Evolutionary conservation across 2,329 filamentous ascomycete species (phyloP), one percentile per base, ranked within the genome.

Genomic region (Pyricularia sp.): DNA sequence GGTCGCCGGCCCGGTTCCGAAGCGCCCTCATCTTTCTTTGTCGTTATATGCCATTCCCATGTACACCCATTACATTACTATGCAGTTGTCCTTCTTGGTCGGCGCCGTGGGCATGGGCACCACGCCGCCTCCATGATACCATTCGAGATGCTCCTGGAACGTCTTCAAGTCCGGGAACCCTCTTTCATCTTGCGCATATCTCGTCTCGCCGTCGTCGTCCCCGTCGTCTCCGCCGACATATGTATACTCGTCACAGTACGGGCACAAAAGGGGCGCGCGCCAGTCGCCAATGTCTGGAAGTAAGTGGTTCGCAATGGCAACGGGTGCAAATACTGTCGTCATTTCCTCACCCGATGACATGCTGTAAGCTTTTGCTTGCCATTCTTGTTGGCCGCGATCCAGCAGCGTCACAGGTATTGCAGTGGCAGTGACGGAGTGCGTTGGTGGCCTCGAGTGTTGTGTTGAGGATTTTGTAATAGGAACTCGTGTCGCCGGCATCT

Each of bases 221-320:
- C 85, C 83, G 33, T 81, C 80, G 31, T 81, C 80, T 2, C 33
- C 33, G 72, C 82, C 81, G 64, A 81, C 77, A 73, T 82, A 82
- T 69, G 78, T 80, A 69, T 83, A 84, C 65, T 84, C 82, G 71
- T 88, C 86, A 75, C 86, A 88, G 70, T 83, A 85, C 2, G 85
- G 84, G 69, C 86, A 88, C 36, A 85, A 73, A 17, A 87, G 74
- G 20, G 81, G 77, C 2, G 85, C 82, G 69, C 81, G 79, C 82
- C 84, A 88, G 71, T 84, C 84, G 64, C 83, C 82, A 10, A 77
- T 75, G 23, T 77, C 75, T 2, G 85, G 85, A 36, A 83, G 78
- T 31, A 84, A 76, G 74, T 88, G 86, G 75, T 86, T 88, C 36
- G 85, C 85, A 64, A 88, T 82, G 42, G 84, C 85, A 28, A 88